phyloP scores from a whole-genome alignment of 306 rosid genomes.

The Cicer cuneatum region DNA sequence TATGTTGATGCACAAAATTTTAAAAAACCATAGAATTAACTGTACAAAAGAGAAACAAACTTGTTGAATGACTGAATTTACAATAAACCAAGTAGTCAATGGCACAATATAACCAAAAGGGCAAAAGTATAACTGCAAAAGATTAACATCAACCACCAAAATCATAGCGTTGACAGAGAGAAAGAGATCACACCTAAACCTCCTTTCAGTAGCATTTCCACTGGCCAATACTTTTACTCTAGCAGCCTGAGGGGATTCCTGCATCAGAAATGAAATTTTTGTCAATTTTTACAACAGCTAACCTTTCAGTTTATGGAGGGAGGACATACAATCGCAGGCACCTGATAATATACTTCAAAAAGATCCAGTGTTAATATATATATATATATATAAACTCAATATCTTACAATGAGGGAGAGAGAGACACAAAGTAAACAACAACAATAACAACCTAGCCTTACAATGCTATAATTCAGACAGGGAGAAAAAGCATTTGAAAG shows the following conservation, averaged over 20 bases:
- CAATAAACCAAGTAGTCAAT: not conserved
- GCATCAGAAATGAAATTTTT: slow-evolving; percentile 43
- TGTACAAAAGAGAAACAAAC: not conserved
- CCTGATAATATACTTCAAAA: slow-evolving; percentile 15
- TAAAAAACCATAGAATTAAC: not conserved
- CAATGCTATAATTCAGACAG: not conserved
- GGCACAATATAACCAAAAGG: not conserved
- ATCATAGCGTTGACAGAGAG: slow-evolving; percentile 18
- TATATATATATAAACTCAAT: slow-evolving; percentile 9
- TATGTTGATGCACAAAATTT: slow-evolving; percentile 11
- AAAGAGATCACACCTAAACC: slow-evolving; percentile 74
- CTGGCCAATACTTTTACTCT: slow-evolving; percentile 97
- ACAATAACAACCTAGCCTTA: not conserved
- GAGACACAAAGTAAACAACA: not conserved
- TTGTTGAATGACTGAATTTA: slow-evolving; percentile 1
- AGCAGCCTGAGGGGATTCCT: slow-evolving; percentile 99
- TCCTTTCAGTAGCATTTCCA: slow-evolving; percentile 96
- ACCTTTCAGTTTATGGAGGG: not conserved
- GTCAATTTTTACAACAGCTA: slow-evolving; percentile 29
- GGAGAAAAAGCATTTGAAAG: slow-evolving; percentile 12
- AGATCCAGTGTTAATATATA: not conserved
- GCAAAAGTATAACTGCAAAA: not conserved
- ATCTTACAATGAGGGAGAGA: not conserved
- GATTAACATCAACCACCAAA: slow-evolving; percentile 22
- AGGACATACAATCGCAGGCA: slow-evolving; percentile 19